Evolutionary conservation across 2,329 filamentous ascomycete species (phyloP).

Genomic region (Curvularia sp.): DNA sequence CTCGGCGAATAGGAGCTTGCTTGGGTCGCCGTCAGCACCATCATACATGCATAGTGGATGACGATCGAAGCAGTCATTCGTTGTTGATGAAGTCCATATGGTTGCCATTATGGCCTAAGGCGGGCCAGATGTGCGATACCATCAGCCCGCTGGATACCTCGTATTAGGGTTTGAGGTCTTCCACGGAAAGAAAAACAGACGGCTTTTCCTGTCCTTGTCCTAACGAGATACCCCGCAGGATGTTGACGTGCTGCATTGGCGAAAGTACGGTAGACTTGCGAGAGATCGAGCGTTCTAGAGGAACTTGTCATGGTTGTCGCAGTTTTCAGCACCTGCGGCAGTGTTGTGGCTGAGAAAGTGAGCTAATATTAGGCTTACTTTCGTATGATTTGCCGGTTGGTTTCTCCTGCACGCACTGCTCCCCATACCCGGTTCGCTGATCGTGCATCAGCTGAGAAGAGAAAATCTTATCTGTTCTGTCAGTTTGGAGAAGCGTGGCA

Average conservation of each 20-base stretch:
- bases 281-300: not conserved
- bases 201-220: not conserved
- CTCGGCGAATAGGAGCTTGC: constrained; percentile 19
- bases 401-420: constrained; percentile 24
- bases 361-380: constrained; percentile 21
- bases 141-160: constrained; percentile 10
- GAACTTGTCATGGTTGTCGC: constrained; percentile 4
- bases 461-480: not conserved
- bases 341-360: constrained; percentile 23
- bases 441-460: constrained; percentile 20
- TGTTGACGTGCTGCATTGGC: not conserved
- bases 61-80: constrained; percentile 19
- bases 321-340: constrained; percentile 20
- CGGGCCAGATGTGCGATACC: constrained; percentile 13
- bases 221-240: not conserved
- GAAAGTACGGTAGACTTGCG: not conserved
- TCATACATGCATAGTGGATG: constrained; percentile 5
- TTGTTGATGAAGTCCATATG: constrained; percentile 9
- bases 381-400: constrained; percentile 17
- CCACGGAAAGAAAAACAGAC: not conserved
- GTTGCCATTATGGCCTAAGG: constrained; percentile 9
- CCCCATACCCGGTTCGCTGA: constrained; percentile 11
- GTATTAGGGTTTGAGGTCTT: constrained; percentile 11
- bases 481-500: constrained; percentile 6
- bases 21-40: constrained; percentile 19